Evolutionary conservation across 257 asterid genomes (phyloP), one percentile per base, ranked within the genome.

Genomic region (Solanum pimpinellifolium): DNA sequence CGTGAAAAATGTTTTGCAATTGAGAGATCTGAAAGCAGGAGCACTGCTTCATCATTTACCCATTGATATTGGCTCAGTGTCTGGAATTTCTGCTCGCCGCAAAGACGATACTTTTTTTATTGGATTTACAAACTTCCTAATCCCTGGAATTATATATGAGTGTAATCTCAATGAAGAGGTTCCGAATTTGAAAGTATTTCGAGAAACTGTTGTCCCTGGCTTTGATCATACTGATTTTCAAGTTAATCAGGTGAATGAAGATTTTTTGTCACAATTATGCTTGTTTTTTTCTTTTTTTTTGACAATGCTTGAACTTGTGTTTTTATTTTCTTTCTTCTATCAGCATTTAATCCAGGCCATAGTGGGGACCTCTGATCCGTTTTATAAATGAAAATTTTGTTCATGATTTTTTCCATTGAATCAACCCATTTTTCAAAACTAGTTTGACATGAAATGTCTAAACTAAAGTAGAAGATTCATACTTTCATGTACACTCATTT

Each of bases 91-190:
- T 85, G 92, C 94, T 87, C 91, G 97, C 65, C 95, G 98, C 81
- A 93, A 93, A 85, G 98, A 93, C 92, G 87, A 89, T 85, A 85
- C 72, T 9, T 46, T 94, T 33, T 97, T 97, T 86, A 86, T 95
- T 88, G 95, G 94, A 65, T 96, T 95, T 91, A 92, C 98, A 56
- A 97, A 97, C 96, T 97, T 96, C 90, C 98, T 97, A 69, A 90
- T 95, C 86, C 99, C 99, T 10, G 98, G 97, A 35, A 95, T 93
- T 47, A 93, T 94, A 84, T 97, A 95, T 89, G 90, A 89, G 89
- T 96, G 98, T 91, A 89, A 95, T 81, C 91, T 97, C 80, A 93
- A 92, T 65, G 89, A 90, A 16, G 92, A 86, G 20, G 92, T 73
- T 83, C 98, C 98, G 20, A 91, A 89, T 49, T 88, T 96, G 94